A percentile compares a stretch with the other conserved stretches of the same genome.
phyloP scores from a whole-genome alignment of 345 rosid genomes.

The Hypericum perforatum region DNA sequence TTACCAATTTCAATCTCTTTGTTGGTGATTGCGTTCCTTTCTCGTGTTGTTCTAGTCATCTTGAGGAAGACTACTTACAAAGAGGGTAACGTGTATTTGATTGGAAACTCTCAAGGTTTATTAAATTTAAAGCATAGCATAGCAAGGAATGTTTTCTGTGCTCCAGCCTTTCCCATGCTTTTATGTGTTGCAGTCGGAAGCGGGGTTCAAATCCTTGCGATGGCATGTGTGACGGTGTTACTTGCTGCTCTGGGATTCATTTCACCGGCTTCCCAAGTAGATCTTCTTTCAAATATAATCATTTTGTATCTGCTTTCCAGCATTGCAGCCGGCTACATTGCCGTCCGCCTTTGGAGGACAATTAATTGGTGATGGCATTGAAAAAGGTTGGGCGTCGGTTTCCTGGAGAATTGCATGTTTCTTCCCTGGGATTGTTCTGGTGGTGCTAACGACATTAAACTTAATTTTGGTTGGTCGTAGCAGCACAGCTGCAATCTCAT shows the following conservation, averaged over 20 bases:
- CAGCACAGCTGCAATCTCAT: conserved; percentile 66
- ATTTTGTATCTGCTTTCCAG: conserved; percentile 62
- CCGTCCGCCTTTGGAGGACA: conserved; percentile 65
- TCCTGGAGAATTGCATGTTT: conserved; percentile 69
- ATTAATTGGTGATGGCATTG: conserved; percentile 41
- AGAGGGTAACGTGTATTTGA: conserved; percentile 87
- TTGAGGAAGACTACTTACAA: conserved; percentile 81
- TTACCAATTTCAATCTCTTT: conserved; percentile 68
- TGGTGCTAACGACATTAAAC: conserved; percentile 44
- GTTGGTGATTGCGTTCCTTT: conserved; percentile 81
- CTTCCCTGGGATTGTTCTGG: conserved; percentile 65
- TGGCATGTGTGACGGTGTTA: conserved; percentile 57
- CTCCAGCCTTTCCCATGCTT: conserved; percentile 43
- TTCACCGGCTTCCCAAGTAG: conserved; percentile 75
- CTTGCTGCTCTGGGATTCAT: conserved; percentile 75
- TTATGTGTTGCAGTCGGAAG: conserved; percentile 63
- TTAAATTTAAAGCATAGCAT: conserved; percentile 78
- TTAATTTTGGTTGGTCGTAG: conserved; percentile 56
- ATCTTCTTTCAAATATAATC: conserved; percentile 60
- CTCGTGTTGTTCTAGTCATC: conserved; percentile 76
- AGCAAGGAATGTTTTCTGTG: conserved; percentile 64
- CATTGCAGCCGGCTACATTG: conserved; percentile 58
- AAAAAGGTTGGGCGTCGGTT: conserved; percentile 55
- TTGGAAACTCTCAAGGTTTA: conserved; percentile 62
- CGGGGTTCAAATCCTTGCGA: conserved; percentile 68